Base-by-base conservation (phyloP, 352 stramenopile species). In the Peronospora farinosa region DNA sequence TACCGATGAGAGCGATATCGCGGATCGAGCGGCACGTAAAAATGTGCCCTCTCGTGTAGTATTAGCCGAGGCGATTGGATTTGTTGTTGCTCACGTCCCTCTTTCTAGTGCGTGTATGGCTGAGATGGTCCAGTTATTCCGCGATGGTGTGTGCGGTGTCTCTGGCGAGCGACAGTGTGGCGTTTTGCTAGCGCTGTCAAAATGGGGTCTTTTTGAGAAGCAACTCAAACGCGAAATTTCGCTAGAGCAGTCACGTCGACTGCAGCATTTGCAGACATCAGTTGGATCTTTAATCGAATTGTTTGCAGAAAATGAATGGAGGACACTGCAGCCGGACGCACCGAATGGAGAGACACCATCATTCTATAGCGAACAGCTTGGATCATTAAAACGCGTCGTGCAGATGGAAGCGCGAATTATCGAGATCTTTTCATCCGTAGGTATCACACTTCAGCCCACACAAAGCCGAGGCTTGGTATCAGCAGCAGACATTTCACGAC, bases 81-180 rank as follows among this genome's bases (percentile, higher is more conserved):
- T 73, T 47, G 39, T 77, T n/a, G 47, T 41, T 23, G 56, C 69
- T 3, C 51, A 48, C 5, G 17, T 88, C 1, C 59, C 75, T 21
- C 12, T 65, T 21, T 31, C 45, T 1, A 60, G 52, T 3, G 3
- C 31, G 0, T 52, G 46, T 17, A 66, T 62, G 30, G 38, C 48
- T 32, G 35, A 49, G 2, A 27, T 72, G n/a, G 40, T 73, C 5
- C 13, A 61, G 19, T 40, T 63, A 13, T 27, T 80, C 6, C 44
- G 31, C 0, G 37, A 61, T 33, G 66, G 65, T 15, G 13, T 91
- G 12, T 23, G 13, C 5, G 71, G 75, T 13, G 48, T 47, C 0
- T 76, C 60, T 47, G 80, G 75, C 5, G 74, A 88, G 28, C 65
- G 60, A 7, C 80, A 88, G 46, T 88, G 80, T 49, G 76, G 75